Evolutionary conservation across 2,329 filamentous ascomycete species (phyloP).

Genomic region (Basipetospora sp.): DNA sequence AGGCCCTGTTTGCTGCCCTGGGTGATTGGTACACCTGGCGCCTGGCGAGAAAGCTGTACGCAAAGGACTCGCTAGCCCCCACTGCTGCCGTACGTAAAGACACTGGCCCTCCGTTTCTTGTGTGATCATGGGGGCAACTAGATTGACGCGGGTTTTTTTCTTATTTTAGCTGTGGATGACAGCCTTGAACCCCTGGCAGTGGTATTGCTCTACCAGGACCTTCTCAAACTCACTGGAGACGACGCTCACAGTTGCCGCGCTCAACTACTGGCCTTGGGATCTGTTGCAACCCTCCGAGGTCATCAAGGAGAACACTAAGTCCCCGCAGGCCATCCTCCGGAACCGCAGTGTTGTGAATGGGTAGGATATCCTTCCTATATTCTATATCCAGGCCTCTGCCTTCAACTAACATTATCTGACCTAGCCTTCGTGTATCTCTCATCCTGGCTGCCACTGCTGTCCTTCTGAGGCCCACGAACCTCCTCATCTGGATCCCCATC

Average conservation of each 20-base stretch:
- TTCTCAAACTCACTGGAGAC: conserved; percentile 90
- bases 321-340: conserved; percentile 6
- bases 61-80: conserved; percentile 26
- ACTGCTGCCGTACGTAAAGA: conserved; percentile 9
- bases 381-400: background rate
- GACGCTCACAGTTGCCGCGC: conserved; percentile 65
- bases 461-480: conserved; percentile 76
- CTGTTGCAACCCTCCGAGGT: conserved; percentile 31
- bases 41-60: conserved; percentile 60
- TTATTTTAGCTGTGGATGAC: conserved; percentile 49
- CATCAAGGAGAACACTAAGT: conserved; percentile 25
- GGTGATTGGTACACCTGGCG: conserved; percentile 83
- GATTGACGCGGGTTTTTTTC: too few species aligned
- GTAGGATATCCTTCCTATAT: conserved; percentile 8
- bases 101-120: too few species aligned
- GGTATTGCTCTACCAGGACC: conserved; percentile 85
- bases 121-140: too few species aligned
- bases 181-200: conserved; percentile 77
- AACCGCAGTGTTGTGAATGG: background rate
- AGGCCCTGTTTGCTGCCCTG: conserved; percentile 62
- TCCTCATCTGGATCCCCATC: conserved; percentile 67
- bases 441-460: conserved; percentile 67
- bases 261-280: conserved; percentile 79
- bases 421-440: conserved; percentile 42
- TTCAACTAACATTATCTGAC: too few species aligned